phyloP scores from a whole-genome alignment of 116 monocot genomes.

The Cymodocea nodosa region DNA sequence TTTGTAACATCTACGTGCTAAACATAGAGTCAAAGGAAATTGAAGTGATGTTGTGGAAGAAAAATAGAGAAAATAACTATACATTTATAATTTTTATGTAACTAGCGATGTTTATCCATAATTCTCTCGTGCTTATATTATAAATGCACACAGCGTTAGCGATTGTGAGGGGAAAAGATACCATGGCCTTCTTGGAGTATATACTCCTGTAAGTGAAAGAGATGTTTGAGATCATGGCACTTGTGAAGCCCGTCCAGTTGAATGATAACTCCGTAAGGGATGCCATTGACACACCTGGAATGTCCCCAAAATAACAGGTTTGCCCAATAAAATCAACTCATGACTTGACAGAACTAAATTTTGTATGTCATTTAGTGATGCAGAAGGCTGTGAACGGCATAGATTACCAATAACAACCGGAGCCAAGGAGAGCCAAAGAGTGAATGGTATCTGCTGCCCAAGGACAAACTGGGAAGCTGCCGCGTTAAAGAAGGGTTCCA shows the following conservation, averaged over 20 bases:
- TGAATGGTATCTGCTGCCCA: conserved; percentile 74
- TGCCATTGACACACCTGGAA: conserved; percentile 93
- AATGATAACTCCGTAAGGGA: conserved; percentile 96
- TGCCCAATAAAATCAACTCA: neutral
- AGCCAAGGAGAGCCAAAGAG: conserved; percentile 92
- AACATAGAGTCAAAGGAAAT: no score
- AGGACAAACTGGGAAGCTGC: conserved; percentile 96
- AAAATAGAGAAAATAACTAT: no score
- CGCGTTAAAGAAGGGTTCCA: conserved; percentile 99
- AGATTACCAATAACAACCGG: conserved; percentile 94
- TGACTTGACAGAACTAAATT: no score
- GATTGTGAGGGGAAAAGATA: conserved; percentile 12
- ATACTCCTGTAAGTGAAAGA: conserved; percentile 97
- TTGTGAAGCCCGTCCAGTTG: conserved; percentile 96
- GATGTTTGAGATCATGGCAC: conserved; percentile 98
- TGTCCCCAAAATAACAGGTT: neutral
- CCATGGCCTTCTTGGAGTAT: conserved; percentile 99
- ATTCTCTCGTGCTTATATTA: neutral
- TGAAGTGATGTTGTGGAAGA: no score
- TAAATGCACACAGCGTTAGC: neutral
- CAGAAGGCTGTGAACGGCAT: neutral
- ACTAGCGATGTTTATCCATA: no score
- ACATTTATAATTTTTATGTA: no score
- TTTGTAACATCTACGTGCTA: no score
- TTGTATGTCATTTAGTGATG: no score